These are phyloP conservation scores for Salpingoeca rosetta DNA, from an alignment of 78 protist genomes.

Conservation along the genomic window DNA sequence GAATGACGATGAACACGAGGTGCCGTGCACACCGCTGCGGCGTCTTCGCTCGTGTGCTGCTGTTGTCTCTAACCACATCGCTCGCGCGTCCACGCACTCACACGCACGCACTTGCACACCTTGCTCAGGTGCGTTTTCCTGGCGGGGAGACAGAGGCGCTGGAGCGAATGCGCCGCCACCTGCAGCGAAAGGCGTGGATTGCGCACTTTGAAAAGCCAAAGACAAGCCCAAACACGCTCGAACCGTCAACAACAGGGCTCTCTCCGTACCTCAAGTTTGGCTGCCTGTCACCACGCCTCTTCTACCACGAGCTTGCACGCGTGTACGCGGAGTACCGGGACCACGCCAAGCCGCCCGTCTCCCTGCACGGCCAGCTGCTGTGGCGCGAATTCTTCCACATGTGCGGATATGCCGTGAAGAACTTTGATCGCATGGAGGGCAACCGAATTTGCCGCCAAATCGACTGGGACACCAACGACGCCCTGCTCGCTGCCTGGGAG, in stretches of 20 bases:
- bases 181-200: background rate
- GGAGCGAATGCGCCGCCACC: background rate
- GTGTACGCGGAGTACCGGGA: background rate
- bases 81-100: too few relatives aligned
- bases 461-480: background rate
- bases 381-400: constrained; percentile 39
- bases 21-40: too few relatives aligned
- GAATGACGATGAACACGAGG: too few relatives aligned
- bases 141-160: constrained; percentile 35
- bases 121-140: background rate
- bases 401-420: background rate
- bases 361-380: constrained; percentile 29
- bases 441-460: constrained; percentile 1
- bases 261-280: constrained; percentile 36
- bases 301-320: background rate
- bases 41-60: background rate
- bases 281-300: constrained; percentile 26
- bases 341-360: constrained; percentile 23
- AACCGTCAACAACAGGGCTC: constrained; percentile 19
- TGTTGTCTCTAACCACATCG: background rate
- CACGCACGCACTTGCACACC: too few relatives aligned
- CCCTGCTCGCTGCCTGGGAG: constrained; percentile 8
- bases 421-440: background rate
- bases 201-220: constrained; percentile 27
- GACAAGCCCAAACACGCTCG: constrained; percentile 4